These are phyloP conservation scores for Calocera viscosa DNA, from an alignment of 768 basidiomycete genomes.

Conservation along the genomic window DNA sequence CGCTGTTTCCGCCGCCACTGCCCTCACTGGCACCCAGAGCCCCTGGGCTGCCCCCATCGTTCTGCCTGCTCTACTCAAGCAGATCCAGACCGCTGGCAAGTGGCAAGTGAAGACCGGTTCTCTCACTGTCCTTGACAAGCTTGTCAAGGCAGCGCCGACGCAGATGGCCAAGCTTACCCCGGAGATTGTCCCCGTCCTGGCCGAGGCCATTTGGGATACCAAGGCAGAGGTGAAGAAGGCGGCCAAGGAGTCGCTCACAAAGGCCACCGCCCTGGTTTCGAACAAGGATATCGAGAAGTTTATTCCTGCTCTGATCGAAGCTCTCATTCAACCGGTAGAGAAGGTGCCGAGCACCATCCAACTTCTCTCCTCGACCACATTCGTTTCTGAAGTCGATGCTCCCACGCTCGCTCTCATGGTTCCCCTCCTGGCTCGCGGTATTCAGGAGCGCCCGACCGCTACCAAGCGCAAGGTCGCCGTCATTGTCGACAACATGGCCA, in stretches of 20 bases:
- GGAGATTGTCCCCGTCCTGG: slow-evolving; percentile 84
- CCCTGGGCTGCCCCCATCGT: slow-evolving; percentile 75
- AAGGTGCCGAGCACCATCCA: slow-evolving; percentile 92
- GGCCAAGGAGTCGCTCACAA: slow-evolving; percentile 85
- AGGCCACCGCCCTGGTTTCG: slow-evolving; percentile 84
- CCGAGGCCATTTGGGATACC: slow-evolving; percentile 97
- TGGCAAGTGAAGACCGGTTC: slow-evolving; percentile 94
- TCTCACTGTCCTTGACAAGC: slow-evolving; percentile 69
- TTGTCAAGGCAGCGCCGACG: slow-evolving; percentile 65
- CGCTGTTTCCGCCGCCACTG: slow-evolving; percentile 69
- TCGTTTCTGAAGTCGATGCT: slow-evolving; percentile 98
- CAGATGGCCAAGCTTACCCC: slow-evolving; percentile 86
- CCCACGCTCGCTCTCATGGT: slow-evolving; percentile 96
- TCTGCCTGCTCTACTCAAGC: slow-evolving; percentile 77
- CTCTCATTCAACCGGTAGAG: slow-evolving; percentile 97
- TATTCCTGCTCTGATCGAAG: slow-evolving; percentile 95
- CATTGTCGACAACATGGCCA: slow-evolving; percentile 96
- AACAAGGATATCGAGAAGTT: slow-evolving; percentile 82
- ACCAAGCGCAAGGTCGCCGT: slow-evolving; percentile 97
- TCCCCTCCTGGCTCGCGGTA: slow-evolving; percentile 85
- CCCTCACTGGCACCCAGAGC: slow-evolving; percentile 65
- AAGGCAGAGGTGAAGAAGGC: slow-evolving; percentile 99
- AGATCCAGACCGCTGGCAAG: slow-evolving; percentile 92
- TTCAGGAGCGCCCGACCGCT: slow-evolving; percentile 85
- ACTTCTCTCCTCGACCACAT: slow-evolving; percentile 94